Evolutionary conservation across 1,284 basidiomycete genomes (phyloP).

Genomic region (Pyrrhoderma lamaoense): DNA sequence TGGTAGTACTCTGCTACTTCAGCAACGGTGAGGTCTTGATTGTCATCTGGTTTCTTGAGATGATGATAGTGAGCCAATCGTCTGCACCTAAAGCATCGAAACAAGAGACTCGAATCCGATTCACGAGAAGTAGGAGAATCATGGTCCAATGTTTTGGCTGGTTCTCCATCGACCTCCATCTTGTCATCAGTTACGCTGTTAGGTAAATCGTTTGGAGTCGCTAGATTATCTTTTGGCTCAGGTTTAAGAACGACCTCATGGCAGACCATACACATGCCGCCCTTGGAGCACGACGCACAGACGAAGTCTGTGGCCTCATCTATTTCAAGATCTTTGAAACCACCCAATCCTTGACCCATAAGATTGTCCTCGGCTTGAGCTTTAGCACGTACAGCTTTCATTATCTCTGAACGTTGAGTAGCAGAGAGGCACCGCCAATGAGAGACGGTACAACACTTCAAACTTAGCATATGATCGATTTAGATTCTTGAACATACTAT

Average conservation of each 20-base stretch:
- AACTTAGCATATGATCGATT: slow-evolving; percentile 31
- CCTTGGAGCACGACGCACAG: slow-evolving; percentile 70
- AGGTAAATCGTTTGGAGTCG: slow-evolving; percentile 13
- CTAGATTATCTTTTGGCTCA: slow-evolving; percentile 27
- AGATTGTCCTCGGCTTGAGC: slow-evolving; percentile 16
- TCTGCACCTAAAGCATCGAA: slow-evolving; percentile 76
- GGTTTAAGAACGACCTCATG: slow-evolving; percentile 47
- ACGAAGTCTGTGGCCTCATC: slow-evolving; percentile 70
- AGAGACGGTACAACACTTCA: slow-evolving; percentile 67
- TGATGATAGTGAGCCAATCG: slow-evolving; percentile 76
- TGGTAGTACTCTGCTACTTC: slow-evolving; percentile 63
- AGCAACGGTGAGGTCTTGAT: slow-evolving; percentile 29
- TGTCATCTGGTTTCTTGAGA: slow-evolving; percentile 34
- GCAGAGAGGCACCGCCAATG: slow-evolving; percentile 76
- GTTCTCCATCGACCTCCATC: slow-evolving; percentile 28
- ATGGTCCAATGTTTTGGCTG: slow-evolving; percentile 17
- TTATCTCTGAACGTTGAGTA: slow-evolving; percentile 64
- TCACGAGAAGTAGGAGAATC: slow-evolving; percentile 16
- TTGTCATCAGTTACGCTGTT: slow-evolving; percentile 24
- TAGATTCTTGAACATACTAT: too few relatives aligned
- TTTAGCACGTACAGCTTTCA: slow-evolving; percentile 47
- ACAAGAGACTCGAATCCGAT: slow-evolving; percentile 46
- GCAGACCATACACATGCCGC: slow-evolving; percentile 74
- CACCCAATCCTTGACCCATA: slow-evolving; percentile 28
- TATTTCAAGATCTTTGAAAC: slow-evolving; percentile 34